Conservation (phyloP, 768 basidiomycete genomes). For the Rhizopogon roseolus region DNA sequence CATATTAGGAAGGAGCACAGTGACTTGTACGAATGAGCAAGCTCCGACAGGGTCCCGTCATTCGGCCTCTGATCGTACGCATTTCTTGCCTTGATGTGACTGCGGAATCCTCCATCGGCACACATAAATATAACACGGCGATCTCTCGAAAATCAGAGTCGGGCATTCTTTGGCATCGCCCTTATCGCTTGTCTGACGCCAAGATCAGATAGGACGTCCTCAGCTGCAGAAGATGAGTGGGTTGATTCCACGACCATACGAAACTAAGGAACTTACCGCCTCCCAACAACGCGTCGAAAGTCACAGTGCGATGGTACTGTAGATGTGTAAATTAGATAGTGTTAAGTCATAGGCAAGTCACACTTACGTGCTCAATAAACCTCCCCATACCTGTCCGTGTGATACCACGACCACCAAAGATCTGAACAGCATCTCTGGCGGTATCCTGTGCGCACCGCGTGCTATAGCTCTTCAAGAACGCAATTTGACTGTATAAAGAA, state of each 20-base stretch:
- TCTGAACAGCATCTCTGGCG: slow-evolving; percentile 70
- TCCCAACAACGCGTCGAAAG: slow-evolving; percentile 53
- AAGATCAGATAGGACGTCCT: slow-evolving; percentile 72
- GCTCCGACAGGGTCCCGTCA: no score
- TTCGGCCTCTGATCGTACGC: no score
- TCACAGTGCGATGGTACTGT: slow-evolving; percentile 26
- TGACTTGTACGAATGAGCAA: no score
- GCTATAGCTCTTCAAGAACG: slow-evolving; percentile 71
- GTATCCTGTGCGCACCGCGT: slow-evolving; percentile 77
- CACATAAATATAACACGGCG: neutral
- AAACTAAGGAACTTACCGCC: slow-evolving; percentile 38
- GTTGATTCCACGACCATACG: neutral
- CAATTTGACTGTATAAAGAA: slow-evolving; percentile 53
- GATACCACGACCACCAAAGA: slow-evolving; percentile 84
- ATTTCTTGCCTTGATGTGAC: no score
- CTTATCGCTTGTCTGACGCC: slow-evolving; percentile 80
- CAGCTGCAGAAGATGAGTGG: slow-evolving; percentile 37
- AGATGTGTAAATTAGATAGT: neutral
- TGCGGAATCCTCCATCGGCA: no score
- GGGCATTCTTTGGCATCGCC: slow-evolving; percentile 63
- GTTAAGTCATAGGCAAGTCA: slow-evolving; percentile 9
- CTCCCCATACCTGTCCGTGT: slow-evolving; percentile 71
- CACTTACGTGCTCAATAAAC: slow-evolving; percentile 49
- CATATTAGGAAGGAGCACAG: no score
- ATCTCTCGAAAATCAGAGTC: slow-evolving; percentile 36